Evolutionary conservation across 768 basidiomycete species (phyloP), one percentile per base, ranked within the genome.

Genomic region (Flagelloscypha sp.): DNA sequence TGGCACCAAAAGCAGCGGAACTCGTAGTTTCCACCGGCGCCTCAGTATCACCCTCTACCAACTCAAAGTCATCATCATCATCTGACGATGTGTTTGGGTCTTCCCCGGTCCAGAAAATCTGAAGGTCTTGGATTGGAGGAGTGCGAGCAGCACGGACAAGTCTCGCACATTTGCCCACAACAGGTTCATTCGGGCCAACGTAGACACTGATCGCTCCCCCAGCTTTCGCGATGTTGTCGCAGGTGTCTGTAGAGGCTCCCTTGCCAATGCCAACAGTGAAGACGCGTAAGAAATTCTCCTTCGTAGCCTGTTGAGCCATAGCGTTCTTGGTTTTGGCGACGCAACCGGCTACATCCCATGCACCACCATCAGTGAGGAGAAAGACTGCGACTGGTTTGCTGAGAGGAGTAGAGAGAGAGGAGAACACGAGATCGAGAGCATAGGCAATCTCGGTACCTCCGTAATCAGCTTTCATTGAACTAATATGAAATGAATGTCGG

Each of bases 71-170:
- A 20, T 7, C 8, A 22, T 45, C 35, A 18, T 56, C 58, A 4
- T 48, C 41, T n/a, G n/a, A n/a, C n/a, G n/a, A n/a, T n/a, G n/a
- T n/a, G n/a, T n/a, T n/a, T n/a, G n/a, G n/a, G n/a, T n/a, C n/a
- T 11, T 58, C 45, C 12, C 65, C 45, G 3, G 59, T 58, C 76
- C 77, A 79, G 43, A 76, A 70, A 27, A 80, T 48, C 2, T 53
- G 38, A 7, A 74, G 59, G 20, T 65, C 50, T 34, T 66, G 55
- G 9, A 42, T 12, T 16, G 20, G 45, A 24, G 24, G 24, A 31
- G 41, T 13, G 31, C 31, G 12, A 27, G 44, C 27, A 23, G 40
- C 24, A n/a, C 30, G 7, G 30, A 45, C 10, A 27, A 36, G 18
- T 18, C 43, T 15, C 7, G 37, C 15, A 15, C 38, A 25, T 27